These are phyloP conservation scores for Albophoma yamanashiensis DNA, from an alignment of 2,329 filamentous ascomycete genomes.

Conservation along the genomic window DNA sequence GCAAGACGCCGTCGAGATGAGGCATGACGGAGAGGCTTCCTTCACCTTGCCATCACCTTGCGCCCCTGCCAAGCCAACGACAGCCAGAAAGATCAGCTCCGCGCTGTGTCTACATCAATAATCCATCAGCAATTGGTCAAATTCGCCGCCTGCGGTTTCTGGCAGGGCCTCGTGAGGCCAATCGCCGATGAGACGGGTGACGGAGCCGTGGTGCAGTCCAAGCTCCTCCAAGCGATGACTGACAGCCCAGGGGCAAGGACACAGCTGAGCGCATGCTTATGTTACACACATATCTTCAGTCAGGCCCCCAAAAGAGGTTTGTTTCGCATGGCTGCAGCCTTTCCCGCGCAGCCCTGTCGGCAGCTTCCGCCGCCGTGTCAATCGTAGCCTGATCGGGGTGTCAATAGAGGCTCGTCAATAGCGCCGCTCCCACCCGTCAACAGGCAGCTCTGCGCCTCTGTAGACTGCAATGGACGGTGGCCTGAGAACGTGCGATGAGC, in stretches of 20 bases:
- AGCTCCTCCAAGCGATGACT: not conserved
- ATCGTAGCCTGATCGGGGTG: slow-evolving; percentile 18
- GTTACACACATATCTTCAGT: not conserved
- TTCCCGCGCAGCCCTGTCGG: not conserved
- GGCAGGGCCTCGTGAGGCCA: not conserved
- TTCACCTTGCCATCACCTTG: not conserved
- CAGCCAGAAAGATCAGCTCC: not conserved
- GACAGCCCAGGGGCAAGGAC: not conserved
- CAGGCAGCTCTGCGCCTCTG: not conserved
- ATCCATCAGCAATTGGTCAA: not conserved
- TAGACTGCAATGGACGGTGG: not conserved
- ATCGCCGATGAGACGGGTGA: not conserved
- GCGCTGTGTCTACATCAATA: not conserved
- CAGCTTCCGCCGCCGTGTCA: not conserved
- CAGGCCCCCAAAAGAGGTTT: not conserved
- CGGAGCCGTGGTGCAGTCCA: not conserved
- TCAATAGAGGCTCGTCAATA: slow-evolving; percentile 25
- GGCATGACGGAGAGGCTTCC: not conserved
- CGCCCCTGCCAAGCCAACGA: not conserved
- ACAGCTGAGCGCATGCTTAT: too few relatives aligned
- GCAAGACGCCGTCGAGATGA: too few relatives aligned
- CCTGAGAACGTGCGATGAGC: not conserved
- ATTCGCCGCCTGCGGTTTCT: not conserved
- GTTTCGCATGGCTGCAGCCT: not conserved
- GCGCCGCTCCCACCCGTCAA: slow-evolving; percentile 2